These are phyloP conservation scores for Neoascochyta sp. DNA, from an alignment of 2,329 filamentous ascomycete species.

Conservation along the genomic window DNA sequence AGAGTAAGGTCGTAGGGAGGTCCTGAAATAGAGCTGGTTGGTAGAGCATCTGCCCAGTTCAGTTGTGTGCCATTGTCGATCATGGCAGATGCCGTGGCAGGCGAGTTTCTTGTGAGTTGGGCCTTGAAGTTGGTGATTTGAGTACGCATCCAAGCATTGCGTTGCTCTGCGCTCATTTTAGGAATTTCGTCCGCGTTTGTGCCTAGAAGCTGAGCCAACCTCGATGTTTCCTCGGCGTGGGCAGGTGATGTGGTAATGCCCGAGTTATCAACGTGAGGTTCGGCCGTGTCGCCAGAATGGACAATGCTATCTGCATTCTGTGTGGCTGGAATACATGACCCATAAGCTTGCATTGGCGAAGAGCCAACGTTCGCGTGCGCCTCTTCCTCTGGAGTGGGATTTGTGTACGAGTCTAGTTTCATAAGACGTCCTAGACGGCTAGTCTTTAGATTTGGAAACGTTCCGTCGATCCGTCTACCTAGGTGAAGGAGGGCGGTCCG, in stretches of 20 bases:
- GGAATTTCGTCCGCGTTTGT: conserved; percentile 9
- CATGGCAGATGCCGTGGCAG: too few species aligned
- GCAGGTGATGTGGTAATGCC: neutral
- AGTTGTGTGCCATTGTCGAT: too few species aligned
- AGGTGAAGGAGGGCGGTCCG: too few species aligned
- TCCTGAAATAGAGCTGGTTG: too few species aligned
- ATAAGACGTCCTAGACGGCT: neutral
- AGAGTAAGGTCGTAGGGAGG: too few species aligned
- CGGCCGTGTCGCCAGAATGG: too few species aligned
- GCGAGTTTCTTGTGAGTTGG: neutral
- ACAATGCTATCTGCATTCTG: too few species aligned
- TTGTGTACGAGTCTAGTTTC: neutral
- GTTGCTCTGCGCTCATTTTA: conserved; percentile 11
- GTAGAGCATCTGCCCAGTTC: too few species aligned
- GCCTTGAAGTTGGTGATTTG: conserved; percentile 16
- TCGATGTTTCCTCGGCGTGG: conserved; percentile 4
- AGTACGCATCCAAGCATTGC: conserved; percentile 13
- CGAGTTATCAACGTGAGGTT: too few species aligned
- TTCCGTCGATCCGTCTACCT: too few species aligned
- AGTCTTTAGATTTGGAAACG: conserved; percentile 1
- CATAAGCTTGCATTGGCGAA: neutral
- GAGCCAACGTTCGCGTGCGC: neutral
- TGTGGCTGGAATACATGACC: neutral
- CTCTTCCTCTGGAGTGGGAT: neutral
- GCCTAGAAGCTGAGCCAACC: conserved; percentile 4